Evolutionary conservation across 352 stramenopile genomes (phyloP), one percentile per base, ranked within the genome.

Genomic region (Saprolegnia diclina): DNA sequence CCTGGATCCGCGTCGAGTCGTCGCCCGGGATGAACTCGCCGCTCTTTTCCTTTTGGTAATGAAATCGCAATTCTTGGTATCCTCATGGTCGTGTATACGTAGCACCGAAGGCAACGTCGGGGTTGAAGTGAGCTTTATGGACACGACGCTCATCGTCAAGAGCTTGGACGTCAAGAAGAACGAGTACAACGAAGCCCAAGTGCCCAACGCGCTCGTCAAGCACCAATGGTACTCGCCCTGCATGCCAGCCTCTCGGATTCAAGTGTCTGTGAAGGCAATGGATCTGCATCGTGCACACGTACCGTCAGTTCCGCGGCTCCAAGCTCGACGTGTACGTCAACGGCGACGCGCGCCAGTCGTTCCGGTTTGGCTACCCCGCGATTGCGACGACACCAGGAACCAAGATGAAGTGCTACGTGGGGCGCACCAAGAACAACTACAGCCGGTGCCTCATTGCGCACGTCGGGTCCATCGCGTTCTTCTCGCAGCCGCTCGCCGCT

Each of bases 131-230:
- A 91, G 81, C 10, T 90, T 94, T 63, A 74, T 91, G 38, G 78
- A 79, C 22, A 85, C 85, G 52, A 91, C 85, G 11, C 68, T 94
- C 16, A 79, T 91, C 72, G 74, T 94, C 68, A 91, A 81, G 56
- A 87, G 82, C 67, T 89, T 91, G 71, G 85, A 94, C 74, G 90
- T 90, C 69, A 87, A 89, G 70, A 92, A 90, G 64, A 94, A 92
- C 48, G 63, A 69, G 22, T 62, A 69, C 63, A 69, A 69, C 40
- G 63, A 69, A 69, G 63, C 54, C 7, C 63, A 69, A 44, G 63
- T 69, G 2, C 63, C 63, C 11, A 61, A 61, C 19, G 63, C 63
- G 0, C 45, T 69, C 18, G 63, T 69, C 50, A 69, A 69, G 24
- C 63, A 69, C 26, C 63, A 69, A 69, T 75, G 85, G 91, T 65